Conservation (phyloP, 768 basidiomycete genomes). For the Tulasnella sp. region DNA sequence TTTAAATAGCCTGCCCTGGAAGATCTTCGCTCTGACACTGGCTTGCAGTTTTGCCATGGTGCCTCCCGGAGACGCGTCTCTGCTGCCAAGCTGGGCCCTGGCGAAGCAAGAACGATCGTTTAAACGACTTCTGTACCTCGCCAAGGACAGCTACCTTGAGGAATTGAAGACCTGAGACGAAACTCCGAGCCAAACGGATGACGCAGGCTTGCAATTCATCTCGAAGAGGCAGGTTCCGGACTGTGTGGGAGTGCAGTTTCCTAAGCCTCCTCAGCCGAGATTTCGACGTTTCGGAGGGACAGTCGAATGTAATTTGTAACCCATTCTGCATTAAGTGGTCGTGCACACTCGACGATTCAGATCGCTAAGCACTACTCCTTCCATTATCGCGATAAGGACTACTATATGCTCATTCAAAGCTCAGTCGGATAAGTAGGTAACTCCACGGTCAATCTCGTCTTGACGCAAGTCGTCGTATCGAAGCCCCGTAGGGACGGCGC, state of each 20-base stretch:
- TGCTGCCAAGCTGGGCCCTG: background rate
- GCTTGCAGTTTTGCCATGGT: background rate
- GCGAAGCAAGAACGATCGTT: background rate
- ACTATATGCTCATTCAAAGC: no score
- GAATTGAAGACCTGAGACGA: background rate
- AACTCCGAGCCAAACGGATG: conserved; percentile 1
- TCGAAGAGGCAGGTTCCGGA: background rate
- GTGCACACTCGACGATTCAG: no score
- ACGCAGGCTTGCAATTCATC: background rate
- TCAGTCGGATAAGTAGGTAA: background rate
- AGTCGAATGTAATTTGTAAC: background rate
- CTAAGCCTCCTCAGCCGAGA: background rate
- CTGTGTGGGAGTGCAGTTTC: background rate
- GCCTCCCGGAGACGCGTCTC: background rate
- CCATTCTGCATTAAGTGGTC: no score
- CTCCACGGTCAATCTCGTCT: background rate
- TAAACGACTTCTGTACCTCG: background rate
- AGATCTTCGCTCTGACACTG: background rate
- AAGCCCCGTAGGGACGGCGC: background rate
- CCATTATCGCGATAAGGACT: no score
- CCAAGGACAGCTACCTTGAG: background rate
- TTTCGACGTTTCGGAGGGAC: background rate
- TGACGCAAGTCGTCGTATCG: background rate
- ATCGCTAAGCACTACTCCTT: no score
- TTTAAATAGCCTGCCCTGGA: background rate